Conservation (phyloP, 108 stramenopile genomes). For the Halocafeteria seosinensis region DNA sequence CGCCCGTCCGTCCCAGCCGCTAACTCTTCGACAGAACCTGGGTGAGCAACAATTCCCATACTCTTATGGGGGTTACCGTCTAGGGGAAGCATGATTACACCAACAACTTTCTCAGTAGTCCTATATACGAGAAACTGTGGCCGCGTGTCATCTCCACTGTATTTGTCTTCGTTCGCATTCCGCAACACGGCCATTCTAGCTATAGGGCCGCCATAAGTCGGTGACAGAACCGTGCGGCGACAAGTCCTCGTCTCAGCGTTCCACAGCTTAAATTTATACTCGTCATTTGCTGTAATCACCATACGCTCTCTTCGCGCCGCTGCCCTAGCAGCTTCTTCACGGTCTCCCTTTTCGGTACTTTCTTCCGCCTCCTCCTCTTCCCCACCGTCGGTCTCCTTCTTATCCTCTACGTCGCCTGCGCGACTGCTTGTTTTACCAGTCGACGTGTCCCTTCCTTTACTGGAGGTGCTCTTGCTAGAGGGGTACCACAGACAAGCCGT, state of each 20-base stretch:
- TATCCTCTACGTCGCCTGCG: background rate
- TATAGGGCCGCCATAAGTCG: slow-evolving; percentile 36
- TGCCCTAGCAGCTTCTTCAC: background rate
- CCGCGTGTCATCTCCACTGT: background rate
- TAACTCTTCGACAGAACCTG: slow-evolving; percentile 24
- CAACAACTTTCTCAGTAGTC: slow-evolving; percentile 7
- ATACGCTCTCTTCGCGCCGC: background rate
- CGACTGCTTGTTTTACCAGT: background rate
- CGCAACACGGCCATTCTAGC: slow-evolving; percentile 8
- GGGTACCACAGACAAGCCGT: slow-evolving; percentile 35
- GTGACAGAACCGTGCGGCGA: slow-evolving; percentile 33
- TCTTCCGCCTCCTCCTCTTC: background rate
- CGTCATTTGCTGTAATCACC: slow-evolving; percentile 26
- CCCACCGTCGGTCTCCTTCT: background rate
- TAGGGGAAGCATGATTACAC: slow-evolving; percentile 26
- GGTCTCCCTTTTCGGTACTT: background rate
- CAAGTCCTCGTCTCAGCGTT: slow-evolving; percentile 29
- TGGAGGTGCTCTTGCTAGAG: slow-evolving; percentile 27
- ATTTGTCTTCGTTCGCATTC: background rate
- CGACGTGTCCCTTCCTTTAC: slow-evolving; percentile 14
- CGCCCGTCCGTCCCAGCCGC: slow-evolving; percentile 33
- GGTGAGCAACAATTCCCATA: slow-evolving; percentile 48
- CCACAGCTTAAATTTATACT: slow-evolving; percentile 39
- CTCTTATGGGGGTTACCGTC: slow-evolving; percentile 34
- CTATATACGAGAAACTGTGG: slow-evolving; percentile 6